phyloP scores from a whole-genome alignment of 2,329 filamentous ascomycete species.

The Lecanicillium sp. region DNA sequence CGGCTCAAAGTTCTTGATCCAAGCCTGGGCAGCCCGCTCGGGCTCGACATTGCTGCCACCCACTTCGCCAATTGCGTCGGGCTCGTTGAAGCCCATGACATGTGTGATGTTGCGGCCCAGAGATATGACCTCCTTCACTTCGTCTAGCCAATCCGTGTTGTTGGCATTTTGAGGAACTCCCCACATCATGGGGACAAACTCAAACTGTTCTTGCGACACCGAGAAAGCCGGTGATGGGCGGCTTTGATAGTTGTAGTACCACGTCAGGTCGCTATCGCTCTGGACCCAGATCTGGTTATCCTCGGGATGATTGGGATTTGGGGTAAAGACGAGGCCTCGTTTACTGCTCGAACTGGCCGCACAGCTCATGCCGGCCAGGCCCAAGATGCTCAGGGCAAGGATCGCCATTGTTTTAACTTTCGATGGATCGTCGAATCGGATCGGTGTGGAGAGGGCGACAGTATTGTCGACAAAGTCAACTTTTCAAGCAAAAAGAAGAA shows the following conservation, averaged over 20 bases:
- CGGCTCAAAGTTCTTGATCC: constrained; percentile 65
- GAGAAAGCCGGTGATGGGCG: constrained; percentile 45
- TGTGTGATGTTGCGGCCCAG: constrained; percentile 51
- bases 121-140: constrained; percentile 45
- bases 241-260: constrained; percentile 76
- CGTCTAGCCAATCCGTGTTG: constrained; percentile 52
- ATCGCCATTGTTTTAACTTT: constrained; percentile 1
- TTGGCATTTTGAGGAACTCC: constrained; percentile 41
- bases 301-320: constrained; percentile 40
- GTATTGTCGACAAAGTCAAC: too few relatives aligned
- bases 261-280: constrained; percentile 52
- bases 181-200: constrained; percentile 80
- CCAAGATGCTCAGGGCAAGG: constrained; percentile 10
- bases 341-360: constrained; percentile 41
- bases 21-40: constrained; percentile 53
- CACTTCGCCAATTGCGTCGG: constrained; percentile 46
- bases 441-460: background rate
- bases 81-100: constrained; percentile 74
- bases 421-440: background rate
- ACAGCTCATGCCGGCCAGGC: constrained; percentile 15
- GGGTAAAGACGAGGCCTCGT: constrained; percentile 65
- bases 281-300: constrained; percentile 61
- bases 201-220: constrained; percentile 45
- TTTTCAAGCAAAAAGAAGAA: too few relatives aligned
- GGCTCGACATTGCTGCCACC: constrained; percentile 59